Evolutionary conservation across 495 filamentous ascomycete genomes (phyloP).

Genomic region (Penicillium parvum): DNA sequence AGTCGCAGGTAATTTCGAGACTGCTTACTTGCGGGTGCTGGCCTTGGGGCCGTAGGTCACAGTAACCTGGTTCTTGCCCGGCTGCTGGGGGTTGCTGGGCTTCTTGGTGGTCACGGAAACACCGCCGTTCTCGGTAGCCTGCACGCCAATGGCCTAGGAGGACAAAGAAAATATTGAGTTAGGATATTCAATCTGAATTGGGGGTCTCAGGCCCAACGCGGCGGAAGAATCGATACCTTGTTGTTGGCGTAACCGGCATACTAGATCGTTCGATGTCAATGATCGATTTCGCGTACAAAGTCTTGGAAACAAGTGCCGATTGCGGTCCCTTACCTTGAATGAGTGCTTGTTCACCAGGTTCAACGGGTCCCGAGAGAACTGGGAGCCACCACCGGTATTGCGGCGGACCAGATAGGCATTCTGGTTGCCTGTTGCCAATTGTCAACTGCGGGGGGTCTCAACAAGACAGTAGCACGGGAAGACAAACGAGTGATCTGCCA

Average conservation of each 20-base stretch:
- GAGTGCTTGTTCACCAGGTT: slow-evolving; percentile 87
- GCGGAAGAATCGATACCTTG: slow-evolving; percentile 60
- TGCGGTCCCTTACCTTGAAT: slow-evolving; percentile 68
- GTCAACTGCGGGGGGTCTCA: slow-evolving; percentile 20
- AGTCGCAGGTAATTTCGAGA: too few species aligned
- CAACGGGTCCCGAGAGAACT: slow-evolving; percentile 89
- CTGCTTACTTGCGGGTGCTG: slow-evolving; percentile 69
- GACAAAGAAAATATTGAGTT: slow-evolving; percentile 8
- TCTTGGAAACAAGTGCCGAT: neutral
- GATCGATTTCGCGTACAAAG: neutral
- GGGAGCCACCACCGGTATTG: slow-evolving; percentile 65
- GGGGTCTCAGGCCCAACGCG: neutral
- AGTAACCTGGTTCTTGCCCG: slow-evolving; percentile 58
- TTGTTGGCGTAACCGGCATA: slow-evolving; percentile 86
- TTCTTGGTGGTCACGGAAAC: slow-evolving; percentile 83
- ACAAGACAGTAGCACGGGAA: neutral
- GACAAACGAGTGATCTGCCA: slow-evolving; percentile 86
- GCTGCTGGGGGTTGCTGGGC: slow-evolving; percentile 57
- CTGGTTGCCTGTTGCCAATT: slow-evolving; percentile 56
- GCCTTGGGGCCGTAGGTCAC: slow-evolving; percentile 65
- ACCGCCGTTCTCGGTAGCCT: slow-evolving; percentile 60
- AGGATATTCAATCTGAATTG: neutral
- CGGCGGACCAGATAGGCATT: slow-evolving; percentile 90
- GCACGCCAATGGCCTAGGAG: slow-evolving; percentile 73
- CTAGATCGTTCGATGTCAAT: slow-evolving; percentile 37